Evolutionary conservation across 768 basidiomycete genomes (phyloP), one percentile per base, ranked within the genome.

Genomic region (Tricholoma sp.): DNA sequence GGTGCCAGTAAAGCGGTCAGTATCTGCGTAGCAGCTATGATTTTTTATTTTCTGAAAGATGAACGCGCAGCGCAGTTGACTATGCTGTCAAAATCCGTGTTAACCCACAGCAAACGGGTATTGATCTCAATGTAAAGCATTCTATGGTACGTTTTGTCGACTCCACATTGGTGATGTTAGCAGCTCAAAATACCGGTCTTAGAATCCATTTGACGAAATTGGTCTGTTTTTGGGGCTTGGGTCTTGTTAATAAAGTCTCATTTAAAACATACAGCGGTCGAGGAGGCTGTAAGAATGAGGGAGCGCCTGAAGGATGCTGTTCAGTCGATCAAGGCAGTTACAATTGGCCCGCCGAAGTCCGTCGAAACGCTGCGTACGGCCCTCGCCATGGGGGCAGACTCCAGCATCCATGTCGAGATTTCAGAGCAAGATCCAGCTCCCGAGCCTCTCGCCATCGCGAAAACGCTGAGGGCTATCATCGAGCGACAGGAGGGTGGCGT

Each of bases 191-290:
- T 24, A 31, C 8, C 13, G 7, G 15, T 8, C 53, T 6, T 65
- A 98, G 95, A 98, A 98, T 72, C 96, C 97, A 0, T 98, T 98
- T 66, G 96, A 98, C 69, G 97, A 99, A 75, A 98, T 98, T 67
- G 96, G 94, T 94, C 49, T 32, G n/a, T 58, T 33, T 36, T 39
- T 7, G 28, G 34, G 33, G 29, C 33, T 31, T 18, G 54, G 2
- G 31, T 15, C 34, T 29, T 13, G 12, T 11, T 36, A 24, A 17
- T 39, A 24, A 18, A 52, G 53, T 51, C 33, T 53, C 49, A 53
- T 42, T 32, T 36, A 9, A 20, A 24, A 24, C 56, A 18, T 53
- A 28, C 68, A 95, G 96, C 96, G 54, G 89, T 99, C 54, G 97
- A 99, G 74, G 97, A 98, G 71, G 96, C 97, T 53, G 86, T 98